phyloP scores from a whole-genome alignment of 139 green algal genomes.

The Closterium sp. region DNA sequence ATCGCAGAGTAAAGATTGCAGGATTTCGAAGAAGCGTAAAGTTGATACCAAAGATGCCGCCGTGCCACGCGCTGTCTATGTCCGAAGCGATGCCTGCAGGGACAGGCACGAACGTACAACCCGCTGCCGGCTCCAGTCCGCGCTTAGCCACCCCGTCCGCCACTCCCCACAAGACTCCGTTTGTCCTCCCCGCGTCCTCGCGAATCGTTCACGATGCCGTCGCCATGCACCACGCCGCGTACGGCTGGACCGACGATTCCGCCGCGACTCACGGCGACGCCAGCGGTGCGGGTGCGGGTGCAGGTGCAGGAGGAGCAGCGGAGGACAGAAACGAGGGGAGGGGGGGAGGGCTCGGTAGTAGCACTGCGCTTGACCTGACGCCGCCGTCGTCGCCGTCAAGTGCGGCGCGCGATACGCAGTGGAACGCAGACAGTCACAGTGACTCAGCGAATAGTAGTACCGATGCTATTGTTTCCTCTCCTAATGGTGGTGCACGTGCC shows the following conservation, averaged over 20 bases:
- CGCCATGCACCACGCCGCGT: background rate
- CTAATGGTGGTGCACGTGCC: background rate
- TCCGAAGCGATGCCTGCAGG: background rate
- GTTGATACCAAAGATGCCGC: background rate
- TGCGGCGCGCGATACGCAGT: background rate
- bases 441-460: background rate
- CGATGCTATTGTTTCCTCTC: background rate
- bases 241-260: background rate
- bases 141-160: background rate
- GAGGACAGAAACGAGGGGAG: background rate
- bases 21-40: background rate
- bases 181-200: background rate
- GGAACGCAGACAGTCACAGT: background rate
- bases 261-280: background rate
- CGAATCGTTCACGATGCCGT: background rate
- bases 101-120: background rate
- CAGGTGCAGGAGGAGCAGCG: background rate
- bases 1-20: background rate
- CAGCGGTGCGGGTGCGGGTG: background rate
- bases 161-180: background rate
- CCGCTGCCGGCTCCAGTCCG: background rate
- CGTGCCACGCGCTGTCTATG: background rate
- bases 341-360: background rate
- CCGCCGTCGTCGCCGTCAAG: background rate
- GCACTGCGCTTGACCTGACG: background rate